A percentile compares a stretch with the other conserved stretches of the same genome.
phyloP scores from a whole-genome alignment of 2,329 filamentous ascomycete species.

The Colletotrichum australisinense region DNA sequence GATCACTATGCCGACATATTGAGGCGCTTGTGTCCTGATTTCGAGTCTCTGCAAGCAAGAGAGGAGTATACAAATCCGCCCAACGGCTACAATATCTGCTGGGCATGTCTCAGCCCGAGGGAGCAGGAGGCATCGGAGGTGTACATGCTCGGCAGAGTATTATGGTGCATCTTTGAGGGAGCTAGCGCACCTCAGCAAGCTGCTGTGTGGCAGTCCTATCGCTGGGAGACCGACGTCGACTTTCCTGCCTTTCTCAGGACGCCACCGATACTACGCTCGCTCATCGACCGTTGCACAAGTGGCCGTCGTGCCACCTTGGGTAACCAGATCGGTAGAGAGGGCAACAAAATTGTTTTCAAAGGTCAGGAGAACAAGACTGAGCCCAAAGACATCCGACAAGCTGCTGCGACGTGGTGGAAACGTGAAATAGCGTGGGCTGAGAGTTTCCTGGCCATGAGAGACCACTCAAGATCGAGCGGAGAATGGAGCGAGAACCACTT shows the following conservation, averaged over 20 bases:
- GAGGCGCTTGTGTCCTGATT: constrained; percentile 57
- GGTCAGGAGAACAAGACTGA: constrained; percentile 46
- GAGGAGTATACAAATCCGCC: constrained; percentile 61
- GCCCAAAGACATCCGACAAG: constrained; percentile 48
- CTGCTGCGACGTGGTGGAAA: constrained; percentile 60
- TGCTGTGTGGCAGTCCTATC: constrained; percentile 70
- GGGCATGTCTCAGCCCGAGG: constrained; percentile 60
- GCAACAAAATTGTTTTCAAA: constrained; percentile 59
- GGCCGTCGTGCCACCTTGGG: constrained; percentile 59
- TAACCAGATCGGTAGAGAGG: constrained; percentile 55
- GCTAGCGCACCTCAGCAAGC: constrained; percentile 67
- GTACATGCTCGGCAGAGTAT: constrained; percentile 70
- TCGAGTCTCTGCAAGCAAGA: constrained; percentile 52
- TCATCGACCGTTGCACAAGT: constrained; percentile 64
- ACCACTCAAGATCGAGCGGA: constrained; percentile 49
- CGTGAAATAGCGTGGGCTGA: constrained; percentile 60
- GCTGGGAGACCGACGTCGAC: constrained; percentile 65
- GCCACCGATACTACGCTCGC: constrained; percentile 54
- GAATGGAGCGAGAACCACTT: constrained; percentile 64
- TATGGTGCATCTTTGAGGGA: constrained; percentile 74
- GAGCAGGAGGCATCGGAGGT: constrained; percentile 70
- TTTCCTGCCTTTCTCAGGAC: constrained; percentile 65
- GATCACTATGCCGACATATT: constrained; percentile 56
- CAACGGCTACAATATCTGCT: constrained; percentile 66
- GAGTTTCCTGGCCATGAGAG: constrained; percentile 56